Percentiles rank a stretch among this genome's conserved stretches.
These are phyloP conservation scores for Ustilago nuda DNA, from an alignment of 1,284 basidiomycete genomes.

Conservation along the genomic window DNA sequence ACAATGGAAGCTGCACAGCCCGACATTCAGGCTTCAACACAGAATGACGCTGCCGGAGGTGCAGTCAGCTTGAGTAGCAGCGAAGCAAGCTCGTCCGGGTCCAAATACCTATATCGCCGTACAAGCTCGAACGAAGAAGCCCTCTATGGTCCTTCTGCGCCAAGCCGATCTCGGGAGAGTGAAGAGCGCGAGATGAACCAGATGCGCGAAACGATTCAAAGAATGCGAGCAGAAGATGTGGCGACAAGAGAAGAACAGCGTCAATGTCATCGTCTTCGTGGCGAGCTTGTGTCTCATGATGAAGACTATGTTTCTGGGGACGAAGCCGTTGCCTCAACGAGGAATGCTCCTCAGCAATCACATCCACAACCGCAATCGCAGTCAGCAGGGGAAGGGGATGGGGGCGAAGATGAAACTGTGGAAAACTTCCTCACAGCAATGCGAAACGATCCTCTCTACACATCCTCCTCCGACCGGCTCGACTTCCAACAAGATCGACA, in stretches of 20 bases:
- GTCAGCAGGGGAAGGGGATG: background rate
- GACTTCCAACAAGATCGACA: slow-evolving; percentile 31
- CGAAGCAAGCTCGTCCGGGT: background rate
- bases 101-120: slow-evolving; percentile 1
- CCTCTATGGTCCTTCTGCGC: slow-evolving; percentile 3
- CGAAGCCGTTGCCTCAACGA: background rate
- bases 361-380: background rate
- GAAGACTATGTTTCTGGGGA: background rate
- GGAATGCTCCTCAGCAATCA: too few relatives aligned
- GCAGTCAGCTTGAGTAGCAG: slow-evolving; percentile 6
- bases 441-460: slow-evolving; percentile 31
- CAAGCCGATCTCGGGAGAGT: background rate
- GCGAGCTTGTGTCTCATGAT: background rate
- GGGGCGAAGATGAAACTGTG: slow-evolving; percentile 10
- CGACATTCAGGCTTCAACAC: background rate
- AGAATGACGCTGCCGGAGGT: background rate
- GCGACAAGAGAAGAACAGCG: background rate
- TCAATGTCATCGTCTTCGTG: background rate
- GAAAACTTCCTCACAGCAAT: slow-evolving; percentile 24
- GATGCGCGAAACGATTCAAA: background rate
- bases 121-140: slow-evolving; percentile 11
- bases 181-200: background rate
- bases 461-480: background rate
- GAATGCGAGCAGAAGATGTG: background rate
- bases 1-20: background rate